These are phyloP conservation scores for Deakozyma indianensis DNA, from an alignment of 805 yeast species.

Conservation along the genomic window DNA sequence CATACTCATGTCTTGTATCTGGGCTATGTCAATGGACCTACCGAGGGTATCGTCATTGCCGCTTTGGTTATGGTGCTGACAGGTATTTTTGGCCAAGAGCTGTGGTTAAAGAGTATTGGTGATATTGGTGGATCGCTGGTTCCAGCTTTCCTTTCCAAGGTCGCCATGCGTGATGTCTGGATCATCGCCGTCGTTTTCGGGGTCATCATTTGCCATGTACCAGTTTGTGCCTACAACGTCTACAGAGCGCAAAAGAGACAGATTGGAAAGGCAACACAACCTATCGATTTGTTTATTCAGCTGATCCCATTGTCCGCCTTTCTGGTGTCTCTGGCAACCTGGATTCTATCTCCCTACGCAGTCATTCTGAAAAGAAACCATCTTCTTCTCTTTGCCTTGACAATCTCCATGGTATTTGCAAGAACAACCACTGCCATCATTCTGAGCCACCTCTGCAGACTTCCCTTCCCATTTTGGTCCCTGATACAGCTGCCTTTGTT, in stretches of 20 bases:
- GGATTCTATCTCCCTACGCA: constrained; percentile 36
- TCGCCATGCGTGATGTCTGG: constrained; percentile 19
- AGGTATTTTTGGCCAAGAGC: constrained; percentile 52
- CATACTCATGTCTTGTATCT: constrained; percentile 74
- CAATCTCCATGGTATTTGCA: constrained; percentile 78
- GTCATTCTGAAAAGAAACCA: constrained; percentile 25
- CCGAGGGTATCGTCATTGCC: constrained; percentile 74
- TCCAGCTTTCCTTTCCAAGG: constrained; percentile 27
- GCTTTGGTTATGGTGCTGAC: constrained; percentile 41
- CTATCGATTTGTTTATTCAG: constrained; percentile 39
- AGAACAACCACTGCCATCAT: constrained; percentile 50
- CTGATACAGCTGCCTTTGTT: constrained; percentile 33
- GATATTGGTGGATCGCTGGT: constrained; percentile 12
- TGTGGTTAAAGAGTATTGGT: constrained; percentile 42
- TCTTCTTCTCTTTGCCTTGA: constrained; percentile 60
- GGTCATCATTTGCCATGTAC: constrained; percentile 45
- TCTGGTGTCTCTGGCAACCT: constrained; percentile 32
- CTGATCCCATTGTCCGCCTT: constrained; percentile 55
- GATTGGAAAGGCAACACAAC: constrained; percentile 19
- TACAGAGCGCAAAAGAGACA: constrained; percentile 26
- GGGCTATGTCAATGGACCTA: constrained; percentile 82
- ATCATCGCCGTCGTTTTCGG: constrained; percentile 14
- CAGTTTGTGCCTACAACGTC: constrained; percentile 42
- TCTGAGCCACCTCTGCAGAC: constrained; percentile 74
- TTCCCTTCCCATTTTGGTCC: constrained; percentile 61